These are phyloP conservation scores for Euphorbia celastroides DNA, from an alignment of 441 rosid genomes.

Conservation along the genomic window DNA sequence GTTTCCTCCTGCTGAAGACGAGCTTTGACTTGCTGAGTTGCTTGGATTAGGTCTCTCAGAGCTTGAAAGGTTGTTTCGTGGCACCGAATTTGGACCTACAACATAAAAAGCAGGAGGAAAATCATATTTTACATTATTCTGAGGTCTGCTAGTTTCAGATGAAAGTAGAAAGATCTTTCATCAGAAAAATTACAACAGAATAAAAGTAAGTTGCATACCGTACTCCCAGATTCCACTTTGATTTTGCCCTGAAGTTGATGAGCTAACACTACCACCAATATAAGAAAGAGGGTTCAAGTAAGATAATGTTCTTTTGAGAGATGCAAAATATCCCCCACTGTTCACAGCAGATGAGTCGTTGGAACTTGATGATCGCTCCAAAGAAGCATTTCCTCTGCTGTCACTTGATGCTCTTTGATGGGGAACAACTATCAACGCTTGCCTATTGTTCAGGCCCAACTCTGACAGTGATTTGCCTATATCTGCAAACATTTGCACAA, in stretches of 20 bases:
- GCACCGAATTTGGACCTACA: conserved; percentile 50
- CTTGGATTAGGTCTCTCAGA: conserved; percentile 21
- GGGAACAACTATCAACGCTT: conserved; percentile 73
- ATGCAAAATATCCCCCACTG: conserved; percentile 59
- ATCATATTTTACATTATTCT: not conserved
- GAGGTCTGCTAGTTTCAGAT: not conserved
- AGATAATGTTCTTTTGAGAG: conserved; percentile 47
- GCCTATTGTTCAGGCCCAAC: conserved; percentile 65
- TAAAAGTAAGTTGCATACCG: conserved; percentile 23
- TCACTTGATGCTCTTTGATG: conserved; percentile 34
- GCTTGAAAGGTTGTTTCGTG: conserved; percentile 31
- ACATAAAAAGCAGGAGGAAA: conserved; percentile 1
- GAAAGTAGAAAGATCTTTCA: too few species aligned
- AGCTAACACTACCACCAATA: conserved; percentile 36
- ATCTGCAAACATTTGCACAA: conserved; percentile 41
- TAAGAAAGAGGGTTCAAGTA: conserved; percentile 80
- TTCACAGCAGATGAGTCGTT: conserved; percentile 31
- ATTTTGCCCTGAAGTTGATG: conserved; percentile 30
- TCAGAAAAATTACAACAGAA: too few species aligned
- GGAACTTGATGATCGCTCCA: conserved; percentile 23
- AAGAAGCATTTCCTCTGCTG: conserved; percentile 33
- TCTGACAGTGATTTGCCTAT: conserved; percentile 56
- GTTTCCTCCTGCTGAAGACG: conserved; percentile 32
- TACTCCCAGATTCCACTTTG: too few species aligned
- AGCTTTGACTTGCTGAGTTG: conserved; percentile 22